Conservation (phyloP, 768 basidiomycete species). For the Nidularia pulvinata region DNA sequence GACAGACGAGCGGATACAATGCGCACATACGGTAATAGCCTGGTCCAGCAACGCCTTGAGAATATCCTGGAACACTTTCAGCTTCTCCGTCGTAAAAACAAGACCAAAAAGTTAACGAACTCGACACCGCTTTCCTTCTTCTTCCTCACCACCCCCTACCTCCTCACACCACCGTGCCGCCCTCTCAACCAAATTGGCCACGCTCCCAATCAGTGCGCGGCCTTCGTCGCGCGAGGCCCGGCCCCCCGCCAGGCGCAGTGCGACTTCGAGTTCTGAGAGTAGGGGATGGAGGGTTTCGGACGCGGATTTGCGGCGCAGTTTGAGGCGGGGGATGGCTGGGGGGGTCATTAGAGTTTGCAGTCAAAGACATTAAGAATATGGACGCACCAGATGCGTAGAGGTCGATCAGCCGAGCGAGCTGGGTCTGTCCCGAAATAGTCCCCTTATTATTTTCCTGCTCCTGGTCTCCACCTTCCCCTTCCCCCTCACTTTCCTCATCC, state of each 20-base stretch:
- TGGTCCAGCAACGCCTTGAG: slow-evolving; percentile 29
- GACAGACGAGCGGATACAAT: slow-evolving; percentile 37
- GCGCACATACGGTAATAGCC: slow-evolving; percentile 28
- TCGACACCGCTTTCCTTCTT: slow-evolving; percentile 21
- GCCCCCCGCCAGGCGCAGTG: slow-evolving; percentile 20
- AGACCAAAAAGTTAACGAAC: slow-evolving; percentile 16
- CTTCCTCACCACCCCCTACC: slow-evolving; percentile 8
- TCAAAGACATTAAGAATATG: slow-evolving; percentile 1
- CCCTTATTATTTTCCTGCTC: too few relatives aligned
- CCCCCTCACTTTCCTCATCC: slow-evolving; percentile 20
- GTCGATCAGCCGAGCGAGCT: slow-evolving; percentile 32
- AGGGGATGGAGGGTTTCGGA: slow-evolving; percentile 40
- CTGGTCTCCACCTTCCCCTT: background rate
- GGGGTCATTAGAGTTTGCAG: background rate
- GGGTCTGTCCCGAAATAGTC: slow-evolving; percentile 17
- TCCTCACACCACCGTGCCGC: slow-evolving; percentile 25
- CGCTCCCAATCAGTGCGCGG: slow-evolving; percentile 21
- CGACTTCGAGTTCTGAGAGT: slow-evolving; percentile 30
- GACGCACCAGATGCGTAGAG: slow-evolving; percentile 37
- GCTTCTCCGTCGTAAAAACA: background rate
- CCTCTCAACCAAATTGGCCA: slow-evolving; percentile 21
- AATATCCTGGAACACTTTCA: slow-evolving; percentile 14
- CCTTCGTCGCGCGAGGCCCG: slow-evolving; percentile 25
- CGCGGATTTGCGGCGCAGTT: slow-evolving; percentile 36
- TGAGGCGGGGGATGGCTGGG: slow-evolving; percentile 45